phyloP scores from a whole-genome alignment of 306 rosid species.

The Casuarina cunninghamiana region DNA sequence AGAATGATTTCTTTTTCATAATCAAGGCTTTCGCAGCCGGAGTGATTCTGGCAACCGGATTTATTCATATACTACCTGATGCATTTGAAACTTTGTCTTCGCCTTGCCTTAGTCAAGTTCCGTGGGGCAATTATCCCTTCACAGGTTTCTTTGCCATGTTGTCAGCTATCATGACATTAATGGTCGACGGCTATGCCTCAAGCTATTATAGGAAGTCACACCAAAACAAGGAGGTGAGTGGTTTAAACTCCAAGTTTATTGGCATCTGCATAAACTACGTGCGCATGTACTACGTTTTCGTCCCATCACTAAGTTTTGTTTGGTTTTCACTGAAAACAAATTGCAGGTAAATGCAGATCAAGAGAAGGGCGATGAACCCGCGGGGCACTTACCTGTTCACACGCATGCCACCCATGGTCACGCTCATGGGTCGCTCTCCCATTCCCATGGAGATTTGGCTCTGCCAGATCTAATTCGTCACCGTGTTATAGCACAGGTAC shows the following conservation, averaged over 20 bases:
- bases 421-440: conserved; percentile 41
- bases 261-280: no score
- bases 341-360: conserved; percentile 16
- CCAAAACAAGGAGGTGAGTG: background rate
- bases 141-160: conserved; percentile 49
- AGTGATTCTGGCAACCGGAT: conserved; percentile 42
- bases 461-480: conserved; percentile 44
- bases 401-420: conserved; percentile 75
- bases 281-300: no score
- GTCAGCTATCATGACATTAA: conserved; percentile 45
- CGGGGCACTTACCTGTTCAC: conserved; percentile 48
- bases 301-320: background rate
- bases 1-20: conserved; percentile 41
- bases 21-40: conserved; percentile 53
- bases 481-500: conserved; percentile 63
- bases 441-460: conserved; percentile 12
- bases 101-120: conserved; percentile 27
- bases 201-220: conserved; percentile 31
- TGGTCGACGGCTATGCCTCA: conserved; percentile 47
- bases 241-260: background rate
- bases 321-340: background rate
- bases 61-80: conserved; percentile 47
- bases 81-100: conserved; percentile 45
- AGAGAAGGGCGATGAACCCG: conserved; percentile 29
- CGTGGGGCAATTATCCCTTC: conserved; percentile 43